Conservation (phyloP, 1,284 basidiomycete genomes). For the Xanthoconium separans region DNA sequence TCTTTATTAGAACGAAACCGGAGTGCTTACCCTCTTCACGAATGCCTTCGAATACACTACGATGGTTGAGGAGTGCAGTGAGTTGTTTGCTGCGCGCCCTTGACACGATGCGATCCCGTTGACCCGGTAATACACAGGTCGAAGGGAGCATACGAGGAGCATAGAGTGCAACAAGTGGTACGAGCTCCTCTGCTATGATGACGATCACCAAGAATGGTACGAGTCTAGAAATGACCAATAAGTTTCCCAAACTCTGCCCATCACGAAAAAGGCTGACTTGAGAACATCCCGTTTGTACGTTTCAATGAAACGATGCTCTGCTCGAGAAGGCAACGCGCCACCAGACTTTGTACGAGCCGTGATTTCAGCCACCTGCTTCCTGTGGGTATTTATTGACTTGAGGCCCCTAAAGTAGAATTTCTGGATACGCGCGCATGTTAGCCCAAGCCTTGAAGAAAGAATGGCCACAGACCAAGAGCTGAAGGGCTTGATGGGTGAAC, state of each 20-base stretch:
- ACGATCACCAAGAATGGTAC: constrained; percentile 79
- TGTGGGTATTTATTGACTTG: constrained; percentile 64
- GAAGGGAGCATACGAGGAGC: constrained; percentile 84
- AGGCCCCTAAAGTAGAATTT: constrained; percentile 80
- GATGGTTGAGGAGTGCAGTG: constrained; percentile 33
- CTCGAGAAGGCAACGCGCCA: constrained; percentile 56
- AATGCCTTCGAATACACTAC: constrained; percentile 35
- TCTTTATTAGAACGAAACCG: constrained; percentile 29
- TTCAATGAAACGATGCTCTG: constrained; percentile 64
- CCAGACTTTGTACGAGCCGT: constrained; percentile 52
- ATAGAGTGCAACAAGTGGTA: constrained; percentile 84
- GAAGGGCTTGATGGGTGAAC: constrained; percentile 63
- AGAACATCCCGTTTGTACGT: constrained; percentile 62
- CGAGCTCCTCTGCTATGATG: constrained; percentile 75
- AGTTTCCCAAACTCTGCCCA: neutral
- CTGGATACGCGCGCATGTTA: constrained; percentile 33
- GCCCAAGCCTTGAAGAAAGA: neutral
- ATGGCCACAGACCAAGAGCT: constrained; percentile 58
- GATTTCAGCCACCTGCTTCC: constrained; percentile 53
- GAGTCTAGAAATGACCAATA: constrained; percentile 46
- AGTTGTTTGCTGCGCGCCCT: constrained; percentile 57
- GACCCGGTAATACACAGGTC: constrained; percentile 84
- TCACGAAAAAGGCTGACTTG: constrained; percentile 46
- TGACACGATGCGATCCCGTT: constrained; percentile 67
- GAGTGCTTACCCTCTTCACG: constrained; percentile 25